phyloP scores from a whole-genome alignment of 2,329 filamentous ascomycete genomes.

The Nemania serpens region DNA sequence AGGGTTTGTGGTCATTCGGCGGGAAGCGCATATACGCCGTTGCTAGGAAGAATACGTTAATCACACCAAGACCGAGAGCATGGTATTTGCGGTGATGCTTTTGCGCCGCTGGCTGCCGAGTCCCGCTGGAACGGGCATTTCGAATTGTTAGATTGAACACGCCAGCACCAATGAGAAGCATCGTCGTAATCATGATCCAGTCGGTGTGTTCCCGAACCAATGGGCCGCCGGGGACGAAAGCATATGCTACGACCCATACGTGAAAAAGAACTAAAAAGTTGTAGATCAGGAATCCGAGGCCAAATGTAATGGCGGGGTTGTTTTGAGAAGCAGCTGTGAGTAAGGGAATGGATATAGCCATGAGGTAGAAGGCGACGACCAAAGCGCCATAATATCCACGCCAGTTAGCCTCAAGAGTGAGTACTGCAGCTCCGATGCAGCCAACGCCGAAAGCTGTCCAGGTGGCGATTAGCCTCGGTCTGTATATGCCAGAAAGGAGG shows the following conservation, averaged over 20 bases:
- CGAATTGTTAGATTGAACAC: conserved; percentile 71
- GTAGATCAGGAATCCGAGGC: conserved; percentile 86
- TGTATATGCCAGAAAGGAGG: conserved; percentile 74
- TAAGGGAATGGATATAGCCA: conserved; percentile 76
- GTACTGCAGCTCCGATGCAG: conserved; percentile 75
- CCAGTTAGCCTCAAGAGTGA: conserved; percentile 84
- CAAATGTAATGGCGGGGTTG: conserved; percentile 80
- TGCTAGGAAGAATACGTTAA: conserved; percentile 80
- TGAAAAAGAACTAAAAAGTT: conserved; percentile 96
- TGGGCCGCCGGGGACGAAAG: conserved; percentile 93
- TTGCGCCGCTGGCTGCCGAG: conserved; percentile 43
- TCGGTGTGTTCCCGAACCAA: conserved; percentile 93
- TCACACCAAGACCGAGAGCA: conserved; percentile 63
- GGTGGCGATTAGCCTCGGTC: conserved; percentile 70
- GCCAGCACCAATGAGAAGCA: conserved; percentile 82
- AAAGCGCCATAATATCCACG: conserved; percentile 86
- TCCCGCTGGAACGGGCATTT: conserved; percentile 49
- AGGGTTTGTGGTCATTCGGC: conserved; percentile 85
- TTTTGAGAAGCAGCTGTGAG: conserved; percentile 77
- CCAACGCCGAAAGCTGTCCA: conserved; percentile 82
- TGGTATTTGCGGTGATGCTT: conserved; percentile 58
- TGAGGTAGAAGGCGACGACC: conserved; percentile 75
- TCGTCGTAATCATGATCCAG: conserved; percentile 88
- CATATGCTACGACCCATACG: conserved; percentile 97
- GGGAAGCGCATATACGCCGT: conserved; percentile 91